Evolutionary conservation across 345 rosid genomes (phyloP).

Genomic region (Lumnitzera racemosa): DNA sequence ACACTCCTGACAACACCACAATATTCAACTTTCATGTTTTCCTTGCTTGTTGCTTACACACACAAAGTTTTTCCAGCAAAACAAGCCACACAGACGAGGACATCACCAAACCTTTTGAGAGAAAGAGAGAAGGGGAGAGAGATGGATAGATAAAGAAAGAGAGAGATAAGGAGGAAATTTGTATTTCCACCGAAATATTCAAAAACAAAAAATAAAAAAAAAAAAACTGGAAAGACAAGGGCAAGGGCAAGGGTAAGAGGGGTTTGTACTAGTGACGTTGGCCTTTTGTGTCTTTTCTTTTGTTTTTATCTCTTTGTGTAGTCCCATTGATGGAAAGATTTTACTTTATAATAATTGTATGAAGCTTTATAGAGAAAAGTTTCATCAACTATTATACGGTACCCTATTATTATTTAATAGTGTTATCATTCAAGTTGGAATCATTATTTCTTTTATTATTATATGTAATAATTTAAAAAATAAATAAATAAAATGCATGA

Average conservation of each 20-base stretch:
- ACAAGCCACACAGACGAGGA: too few species aligned
- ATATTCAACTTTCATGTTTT: not conserved
- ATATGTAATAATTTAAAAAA: too few species aligned
- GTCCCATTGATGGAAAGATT: slow-evolving; percentile 4
- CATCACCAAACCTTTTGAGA: slow-evolving; percentile 1
- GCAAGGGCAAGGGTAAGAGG: not conserved
- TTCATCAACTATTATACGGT: too few species aligned
- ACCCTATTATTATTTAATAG: too few species aligned
- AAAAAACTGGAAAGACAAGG: not conserved
- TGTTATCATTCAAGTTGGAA: too few species aligned
- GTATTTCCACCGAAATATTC: too few species aligned
- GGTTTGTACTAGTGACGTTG: slow-evolving; percentile 24
- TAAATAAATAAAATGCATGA: too few species aligned
- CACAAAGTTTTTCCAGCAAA: too few species aligned
- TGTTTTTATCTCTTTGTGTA: slow-evolving; percentile 16
- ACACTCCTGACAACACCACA: too few species aligned
- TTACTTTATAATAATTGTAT: slow-evolving; percentile 9
- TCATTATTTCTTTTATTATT: too few species aligned
- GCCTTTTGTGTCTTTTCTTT: slow-evolving; percentile 47
- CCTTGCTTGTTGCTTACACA: slow-evolving; percentile 1
- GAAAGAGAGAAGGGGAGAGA: slow-evolving; percentile 16
- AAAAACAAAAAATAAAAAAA: too few species aligned
- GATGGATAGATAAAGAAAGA: slow-evolving; percentile 18
- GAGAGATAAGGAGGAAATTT: too few species aligned
- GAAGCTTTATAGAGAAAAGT: not conserved